Evolutionary conservation across 208 protist species (phyloP).

Genomic region (Trypanosoma scelopori): DNA sequence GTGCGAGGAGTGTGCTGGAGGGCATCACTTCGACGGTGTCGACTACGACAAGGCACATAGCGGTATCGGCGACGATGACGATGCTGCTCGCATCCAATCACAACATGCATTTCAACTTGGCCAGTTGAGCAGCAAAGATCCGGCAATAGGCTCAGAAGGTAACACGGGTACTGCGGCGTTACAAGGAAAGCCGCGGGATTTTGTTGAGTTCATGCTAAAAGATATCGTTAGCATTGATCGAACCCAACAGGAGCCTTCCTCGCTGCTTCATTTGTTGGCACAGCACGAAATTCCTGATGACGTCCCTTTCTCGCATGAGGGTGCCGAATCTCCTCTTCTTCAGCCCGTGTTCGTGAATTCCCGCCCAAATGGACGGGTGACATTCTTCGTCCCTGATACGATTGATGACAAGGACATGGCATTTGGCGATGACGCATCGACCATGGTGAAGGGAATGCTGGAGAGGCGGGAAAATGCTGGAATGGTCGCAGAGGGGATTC

Average conservation of each 20-base stretch:
- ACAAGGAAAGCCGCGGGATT: no score
- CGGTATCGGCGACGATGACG: no score
- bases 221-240: neutral
- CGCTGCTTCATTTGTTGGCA: neutral
- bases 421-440: neutral
- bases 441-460: neutral
- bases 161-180: no score
- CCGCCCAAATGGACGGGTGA: conserved; percentile 9
- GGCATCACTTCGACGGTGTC: no score
- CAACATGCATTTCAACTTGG: no score
- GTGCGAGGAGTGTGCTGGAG: no score
- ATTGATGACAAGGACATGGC: neutral
- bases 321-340: neutral
- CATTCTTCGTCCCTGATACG: conserved; percentile 12
- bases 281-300: neutral
- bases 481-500: conserved; percentile 9
- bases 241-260: no score
- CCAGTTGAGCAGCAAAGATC: no score
- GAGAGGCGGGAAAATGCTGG: neutral
- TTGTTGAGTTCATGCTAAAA: neutral
- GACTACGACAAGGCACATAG: no score
- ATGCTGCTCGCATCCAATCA: no score
- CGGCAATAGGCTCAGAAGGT: no score
- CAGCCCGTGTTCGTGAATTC: conserved; percentile 2
- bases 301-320: neutral